Evolutionary conservation across 176 grass and related monocot species (phyloP).

Genomic region (Carex parvula): DNA sequence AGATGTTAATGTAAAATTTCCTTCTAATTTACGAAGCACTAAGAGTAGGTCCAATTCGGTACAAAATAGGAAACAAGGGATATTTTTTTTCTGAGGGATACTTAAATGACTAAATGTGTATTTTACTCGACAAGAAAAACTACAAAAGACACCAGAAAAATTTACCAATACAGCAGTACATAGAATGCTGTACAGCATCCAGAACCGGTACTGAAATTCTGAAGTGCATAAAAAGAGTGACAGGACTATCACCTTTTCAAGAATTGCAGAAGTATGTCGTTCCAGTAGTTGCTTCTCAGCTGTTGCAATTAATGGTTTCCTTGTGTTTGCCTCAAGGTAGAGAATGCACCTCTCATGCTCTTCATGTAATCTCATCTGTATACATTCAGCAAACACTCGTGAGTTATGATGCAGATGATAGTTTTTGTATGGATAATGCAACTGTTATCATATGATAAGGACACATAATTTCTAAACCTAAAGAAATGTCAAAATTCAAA

Average conservation of each 20-base stretch:
- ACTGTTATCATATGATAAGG: neutral
- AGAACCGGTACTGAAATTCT: neutral
- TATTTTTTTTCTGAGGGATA: neutral
- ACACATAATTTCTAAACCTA: slow-evolving; percentile 3
- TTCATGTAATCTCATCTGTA: slow-evolving; percentile 96
- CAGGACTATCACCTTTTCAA: slow-evolving; percentile 69
- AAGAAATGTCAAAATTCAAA: neutral
- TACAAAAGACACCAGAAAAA: neutral
- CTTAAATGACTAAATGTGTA: neutral
- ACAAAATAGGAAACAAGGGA: neutral
- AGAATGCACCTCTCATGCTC: slow-evolving; percentile 96
- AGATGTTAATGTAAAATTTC: neutral
- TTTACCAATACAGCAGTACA: neutral
- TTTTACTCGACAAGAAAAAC: neutral
- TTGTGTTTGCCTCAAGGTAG: slow-evolving; percentile 92
- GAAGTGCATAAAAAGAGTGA: neutral
- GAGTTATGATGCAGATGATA: slow-evolving; percentile 3
- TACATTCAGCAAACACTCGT: slow-evolving; percentile 19
- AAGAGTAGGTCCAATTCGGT: neutral
- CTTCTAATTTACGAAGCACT: neutral
- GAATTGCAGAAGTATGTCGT: slow-evolving; percentile 80
- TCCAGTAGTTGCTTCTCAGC: slow-evolving; percentile 91
- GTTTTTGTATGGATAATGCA: neutral
- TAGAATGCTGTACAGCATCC: neutral
- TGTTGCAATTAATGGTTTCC: slow-evolving; percentile 72